Conservation (phyloP, 2,329 filamentous ascomycete species). For the Metarhizium brunneum region DNA sequence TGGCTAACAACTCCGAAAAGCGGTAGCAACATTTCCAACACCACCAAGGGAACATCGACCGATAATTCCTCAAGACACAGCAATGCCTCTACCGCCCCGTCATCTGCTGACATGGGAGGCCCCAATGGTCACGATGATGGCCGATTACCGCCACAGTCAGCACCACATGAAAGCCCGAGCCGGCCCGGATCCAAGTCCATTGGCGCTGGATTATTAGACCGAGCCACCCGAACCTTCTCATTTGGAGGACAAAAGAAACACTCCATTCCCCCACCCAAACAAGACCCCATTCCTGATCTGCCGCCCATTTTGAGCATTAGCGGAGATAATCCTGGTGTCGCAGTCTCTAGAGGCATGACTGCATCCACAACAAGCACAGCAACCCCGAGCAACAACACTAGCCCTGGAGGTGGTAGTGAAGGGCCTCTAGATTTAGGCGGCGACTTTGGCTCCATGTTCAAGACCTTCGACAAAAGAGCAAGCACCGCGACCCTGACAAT, state of each 20-base stretch:
- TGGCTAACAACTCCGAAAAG: conserved; percentile 31
- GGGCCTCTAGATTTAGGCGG: conserved; percentile 42
- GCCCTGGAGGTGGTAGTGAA: neutral
- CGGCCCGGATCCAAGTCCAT: conserved; percentile 38
- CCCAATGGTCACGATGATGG: conserved; percentile 18
- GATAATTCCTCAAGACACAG: conserved; percentile 55
- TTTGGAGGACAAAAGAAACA: conserved; percentile 49
- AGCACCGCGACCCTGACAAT: conserved; percentile 39
- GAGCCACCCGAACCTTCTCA: conserved; percentile 50
- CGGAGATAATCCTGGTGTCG: conserved; percentile 18
- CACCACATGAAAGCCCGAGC: conserved; percentile 26
- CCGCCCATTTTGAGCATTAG: conserved; percentile 29
- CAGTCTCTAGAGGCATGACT: conserved; percentile 41
- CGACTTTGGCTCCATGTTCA: conserved; percentile 49
- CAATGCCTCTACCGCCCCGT: conserved; percentile 52
- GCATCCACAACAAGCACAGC: conserved; percentile 44
- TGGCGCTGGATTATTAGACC: conserved; percentile 42
- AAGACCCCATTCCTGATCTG: conserved; percentile 22
- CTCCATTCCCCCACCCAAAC: conserved; percentile 18
- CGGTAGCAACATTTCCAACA: conserved; percentile 52
- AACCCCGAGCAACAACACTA: conserved; percentile 35
- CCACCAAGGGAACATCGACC: conserved; percentile 48
- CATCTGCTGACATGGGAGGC: conserved; percentile 36
- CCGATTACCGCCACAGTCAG: conserved; percentile 22
- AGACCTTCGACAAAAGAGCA: conserved; percentile 44